Conservation (phyloP, 257 asterid species). For the Plantago elongata region DNA sequence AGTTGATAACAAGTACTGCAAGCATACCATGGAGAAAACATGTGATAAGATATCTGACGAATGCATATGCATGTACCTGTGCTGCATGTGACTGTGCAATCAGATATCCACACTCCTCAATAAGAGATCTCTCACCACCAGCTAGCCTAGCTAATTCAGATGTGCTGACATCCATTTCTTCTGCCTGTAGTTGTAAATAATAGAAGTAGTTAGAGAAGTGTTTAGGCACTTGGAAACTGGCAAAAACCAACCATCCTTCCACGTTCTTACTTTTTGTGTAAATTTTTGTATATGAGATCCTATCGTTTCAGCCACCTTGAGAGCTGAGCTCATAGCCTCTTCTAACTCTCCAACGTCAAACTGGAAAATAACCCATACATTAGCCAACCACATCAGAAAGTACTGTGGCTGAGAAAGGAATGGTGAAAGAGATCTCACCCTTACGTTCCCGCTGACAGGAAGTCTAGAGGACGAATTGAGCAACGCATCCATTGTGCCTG, state of each 20-base stretch:
- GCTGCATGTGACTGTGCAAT: conserved; percentile 36
- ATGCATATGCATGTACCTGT: conserved; percentile 36
- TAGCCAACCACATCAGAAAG: not conserved
- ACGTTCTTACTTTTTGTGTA: conserved; percentile 36
- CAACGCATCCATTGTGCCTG: conserved; percentile 49
- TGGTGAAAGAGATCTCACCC: conserved; percentile 31
- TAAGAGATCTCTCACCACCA: conserved; percentile 53
- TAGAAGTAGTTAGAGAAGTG: too few species aligned
- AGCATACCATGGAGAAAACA: not conserved
- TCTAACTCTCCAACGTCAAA: conserved; percentile 37
- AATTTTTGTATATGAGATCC: conserved; percentile 30
- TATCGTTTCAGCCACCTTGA: conserved; percentile 41
- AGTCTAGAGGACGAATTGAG: conserved; percentile 56
- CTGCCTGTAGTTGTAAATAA: conserved; percentile 41
- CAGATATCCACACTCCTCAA: conserved; percentile 68
- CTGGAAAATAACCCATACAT: conserved; percentile 22
- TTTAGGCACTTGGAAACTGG: too few species aligned
- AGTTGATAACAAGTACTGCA: too few species aligned
- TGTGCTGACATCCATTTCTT: conserved; percentile 48
- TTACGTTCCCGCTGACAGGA: conserved; percentile 56
- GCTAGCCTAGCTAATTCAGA: conserved; percentile 61
- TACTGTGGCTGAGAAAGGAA: not conserved
- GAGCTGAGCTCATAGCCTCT: conserved; percentile 49
- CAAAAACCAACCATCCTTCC: not conserved
- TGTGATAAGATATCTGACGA: not conserved